Conservation (phyloP, 441 rosid genomes). For the Daphne laureola region DNA sequence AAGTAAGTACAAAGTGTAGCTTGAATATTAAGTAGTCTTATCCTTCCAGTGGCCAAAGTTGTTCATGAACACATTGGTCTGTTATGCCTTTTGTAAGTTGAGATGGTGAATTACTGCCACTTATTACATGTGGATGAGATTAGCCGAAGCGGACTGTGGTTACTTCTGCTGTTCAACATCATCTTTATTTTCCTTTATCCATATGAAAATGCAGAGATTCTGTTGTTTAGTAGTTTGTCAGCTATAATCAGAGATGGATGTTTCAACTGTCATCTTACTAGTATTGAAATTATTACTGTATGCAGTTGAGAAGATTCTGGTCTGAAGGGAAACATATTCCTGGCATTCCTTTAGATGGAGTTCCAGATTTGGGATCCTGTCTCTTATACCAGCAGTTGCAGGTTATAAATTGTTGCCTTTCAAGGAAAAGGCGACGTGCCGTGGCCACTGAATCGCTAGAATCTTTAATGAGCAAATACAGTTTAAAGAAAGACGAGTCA, state of each 20-base stretch:
- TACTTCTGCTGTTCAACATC: no score
- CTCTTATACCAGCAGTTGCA: constrained; percentile 81
- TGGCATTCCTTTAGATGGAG: constrained; percentile 61
- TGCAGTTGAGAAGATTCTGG: constrained; percentile 86
- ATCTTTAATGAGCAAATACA: constrained; percentile 47
- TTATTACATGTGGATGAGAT: no score
- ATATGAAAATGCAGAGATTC: not conserved
- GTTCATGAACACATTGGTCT: no score
- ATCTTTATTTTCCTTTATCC: no score
- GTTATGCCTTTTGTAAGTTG: no score
- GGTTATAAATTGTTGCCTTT: constrained; percentile 86
- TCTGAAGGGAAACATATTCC: constrained; percentile 65
- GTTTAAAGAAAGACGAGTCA: constrained; percentile 32
- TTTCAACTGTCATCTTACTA: constrained; percentile 1
- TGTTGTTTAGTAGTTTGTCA: constrained; percentile 1
- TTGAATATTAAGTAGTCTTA: not conserved
- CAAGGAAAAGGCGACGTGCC: constrained; percentile 56
- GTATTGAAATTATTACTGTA: constrained; percentile 4
- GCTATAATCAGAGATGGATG: not conserved
- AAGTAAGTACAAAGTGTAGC: constrained; percentile 44
- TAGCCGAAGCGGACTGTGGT: no score
- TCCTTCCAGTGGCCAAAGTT: no score
- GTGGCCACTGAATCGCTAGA: constrained; percentile 65
- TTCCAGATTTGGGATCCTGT: constrained; percentile 81
- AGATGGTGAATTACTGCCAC: no score